These are phyloP conservation scores for Atkinsonella texensis DNA, from an alignment of 2,329 filamentous ascomycete species.

Conservation along the genomic window DNA sequence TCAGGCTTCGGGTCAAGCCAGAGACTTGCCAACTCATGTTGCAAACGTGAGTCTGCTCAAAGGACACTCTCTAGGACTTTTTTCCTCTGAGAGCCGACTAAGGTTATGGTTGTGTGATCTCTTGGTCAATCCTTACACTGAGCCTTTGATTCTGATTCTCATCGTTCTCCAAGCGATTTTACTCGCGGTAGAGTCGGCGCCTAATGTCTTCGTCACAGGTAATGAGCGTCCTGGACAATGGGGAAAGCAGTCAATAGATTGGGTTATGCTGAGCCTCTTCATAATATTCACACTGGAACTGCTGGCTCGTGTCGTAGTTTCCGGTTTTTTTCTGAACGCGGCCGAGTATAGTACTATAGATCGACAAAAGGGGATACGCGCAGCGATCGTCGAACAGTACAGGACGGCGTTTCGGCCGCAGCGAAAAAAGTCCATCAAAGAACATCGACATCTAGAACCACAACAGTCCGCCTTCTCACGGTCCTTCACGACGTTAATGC, in stretches of 20 bases:
- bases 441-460: slow-evolving; percentile 32
- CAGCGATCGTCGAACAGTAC: slow-evolving; percentile 65
- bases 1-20: slow-evolving; percentile 6
- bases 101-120: slow-evolving; percentile 68
- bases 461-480: slow-evolving; percentile 57
- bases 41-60: slow-evolving; percentile 58
- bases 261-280: slow-evolving; percentile 72
- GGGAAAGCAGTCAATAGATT: slow-evolving; percentile 61
- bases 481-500: slow-evolving; percentile 70
- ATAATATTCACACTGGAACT: slow-evolving; percentile 82
- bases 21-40: slow-evolving; percentile 6
- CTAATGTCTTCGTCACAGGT: slow-evolving; percentile 53
- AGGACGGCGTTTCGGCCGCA: slow-evolving; percentile 72
- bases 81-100: slow-evolving; percentile 65
- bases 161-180: slow-evolving; percentile 83
- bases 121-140: slow-evolving; percentile 74
- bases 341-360: slow-evolving; percentile 86
- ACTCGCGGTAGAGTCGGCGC: slow-evolving; percentile 71
- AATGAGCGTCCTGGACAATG: slow-evolving; percentile 50
- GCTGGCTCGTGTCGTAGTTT: slow-evolving; percentile 75
- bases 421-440: slow-evolving; percentile 54
- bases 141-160: slow-evolving; percentile 74
- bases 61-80: slow-evolving; percentile 76
- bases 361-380: slow-evolving; percentile 59
- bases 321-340: slow-evolving; percentile 83